Evolutionary conservation across 2,329 filamentous ascomycete genomes (phyloP), one percentile per base, ranked within the genome.

Genomic region (Cladosporium sp.): DNA sequence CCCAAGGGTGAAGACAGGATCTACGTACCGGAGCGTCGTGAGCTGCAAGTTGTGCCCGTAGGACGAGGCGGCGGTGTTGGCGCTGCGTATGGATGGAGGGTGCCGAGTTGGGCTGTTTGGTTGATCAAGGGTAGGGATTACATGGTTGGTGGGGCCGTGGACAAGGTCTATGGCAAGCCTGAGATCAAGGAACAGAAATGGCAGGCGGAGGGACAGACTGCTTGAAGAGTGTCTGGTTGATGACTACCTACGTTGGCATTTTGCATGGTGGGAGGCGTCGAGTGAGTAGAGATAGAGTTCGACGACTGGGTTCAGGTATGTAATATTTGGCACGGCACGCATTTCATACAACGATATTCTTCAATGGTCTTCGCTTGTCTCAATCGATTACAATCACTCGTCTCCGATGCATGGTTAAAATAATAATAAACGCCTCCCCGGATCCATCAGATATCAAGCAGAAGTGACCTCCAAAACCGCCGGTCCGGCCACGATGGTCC

Each of bases 61-160:
- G 79, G 79, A 7, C 72, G 72, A 39, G 71, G 69, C 25, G 74
- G 75, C 30, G 79, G 79, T 21, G 77, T 81, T 11, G 79, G 78
- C 11, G 70, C 73, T 16, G 66, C 75, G 0, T 73, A 76, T 56
- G 79, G 79, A 2, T 79, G 71, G 71, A 72, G 72, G 62, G 5
- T 79, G 23, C 79, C 79, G 18, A 76, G 74, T 64, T 73, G 76
- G 14, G 34, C 77, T 51, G 76, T 80, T 18, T 76, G 74, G 70
- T 65, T 76, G 69, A 70, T 76, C 14, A 81, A 81, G 68, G 69
- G 69, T 10, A 74, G 76, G 65, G 76, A 78, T 57, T 79, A 72
- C 67, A 76, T 79, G 70, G 59, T 64, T n/a, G 57, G 61, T 7
- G 70, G 70, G 16, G 74, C 72, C 32, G 23, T 63, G 6, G 66